Evolutionary conservation across 164 flowering plant genomes (phyloP), one percentile per base, ranked within the genome.

Genomic region (Piper betle): DNA sequence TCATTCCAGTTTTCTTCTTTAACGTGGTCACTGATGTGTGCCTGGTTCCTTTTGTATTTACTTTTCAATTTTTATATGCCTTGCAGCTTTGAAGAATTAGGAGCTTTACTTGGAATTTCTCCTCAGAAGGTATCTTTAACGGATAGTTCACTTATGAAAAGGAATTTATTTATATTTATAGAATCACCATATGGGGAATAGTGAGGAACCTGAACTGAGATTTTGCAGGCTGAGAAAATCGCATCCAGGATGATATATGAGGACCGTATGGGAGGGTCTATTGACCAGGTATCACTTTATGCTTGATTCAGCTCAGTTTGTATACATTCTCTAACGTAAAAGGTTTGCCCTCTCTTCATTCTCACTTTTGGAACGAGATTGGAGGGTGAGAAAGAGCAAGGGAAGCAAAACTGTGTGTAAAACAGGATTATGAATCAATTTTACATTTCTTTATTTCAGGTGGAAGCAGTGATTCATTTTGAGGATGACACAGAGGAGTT

Each of bases 261-360:
- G 66, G 99, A 94, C 68, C 82, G 97, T 73, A 94, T 91, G 99
- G 81, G 87, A 69, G 99, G 99, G 46, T 94, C 99, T 38, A 94
- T 94, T 75, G 99, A 94, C 79, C 99, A 93, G 97, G 98, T 86
- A 25, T 25, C 33, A 25, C 33, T 25, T 25, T 25, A 25, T 25
- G 33, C 33, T 25, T 25, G 33, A 25, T 25, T 25, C 33, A 25
- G 33, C 33, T 25, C 33, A 25, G 33, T 25, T 25, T 25, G 33
- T 25, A 70, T 19, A 59, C 39, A n/a, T 39, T 55, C 13, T 16
- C 46, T 10, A 10, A 15, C 12, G 15, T 46, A 46, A 3, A 46
- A 15, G 50, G 0, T 46, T 15, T 41, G 38, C 39, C 4, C n/a
- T 57, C 37, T 57, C 37, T 25, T 37, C 37, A 25, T 5, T 6